Conservation (phyloP, 306 rosid species). For the Hippophae gyantsensis region DNA sequence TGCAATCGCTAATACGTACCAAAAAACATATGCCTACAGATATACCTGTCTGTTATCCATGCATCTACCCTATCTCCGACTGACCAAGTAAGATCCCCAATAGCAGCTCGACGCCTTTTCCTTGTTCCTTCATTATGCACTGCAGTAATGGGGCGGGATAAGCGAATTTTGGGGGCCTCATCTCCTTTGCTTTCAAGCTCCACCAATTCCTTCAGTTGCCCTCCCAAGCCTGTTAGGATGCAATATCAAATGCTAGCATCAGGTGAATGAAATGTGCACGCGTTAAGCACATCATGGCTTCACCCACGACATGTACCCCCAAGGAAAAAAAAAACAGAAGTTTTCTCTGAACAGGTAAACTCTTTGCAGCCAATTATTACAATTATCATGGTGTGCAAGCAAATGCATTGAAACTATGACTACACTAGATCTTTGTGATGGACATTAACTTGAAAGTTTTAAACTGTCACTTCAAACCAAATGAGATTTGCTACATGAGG, state of each 20-base stretch:
- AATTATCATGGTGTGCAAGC: too few species aligned
- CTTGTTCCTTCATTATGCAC: slow-evolving; percentile 64
- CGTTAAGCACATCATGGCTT: neutral
- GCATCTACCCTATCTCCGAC: slow-evolving; percentile 92
- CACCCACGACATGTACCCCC: too few species aligned
- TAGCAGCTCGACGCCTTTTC: slow-evolving; percentile 74
- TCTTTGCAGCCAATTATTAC: too few species aligned
- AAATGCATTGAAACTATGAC: too few species aligned
- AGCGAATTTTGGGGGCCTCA: slow-evolving; percentile 63
- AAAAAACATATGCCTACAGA: too few species aligned
- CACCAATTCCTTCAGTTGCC: slow-evolving; percentile 76
- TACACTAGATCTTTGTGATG: too few species aligned
- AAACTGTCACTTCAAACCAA: neutral
- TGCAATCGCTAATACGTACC: too few species aligned
- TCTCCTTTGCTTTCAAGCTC: slow-evolving; percentile 50
- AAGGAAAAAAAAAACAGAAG: too few species aligned
- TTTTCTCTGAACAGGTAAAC: too few species aligned
- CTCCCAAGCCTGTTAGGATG: slow-evolving; percentile 27
- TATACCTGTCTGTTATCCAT: slow-evolving; percentile 71
- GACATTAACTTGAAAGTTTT: too few species aligned
- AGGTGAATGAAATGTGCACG: too few species aligned
- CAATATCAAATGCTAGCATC: neutral
- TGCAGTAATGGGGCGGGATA: slow-evolving; percentile 47
- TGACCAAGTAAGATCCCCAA: slow-evolving; percentile 64
- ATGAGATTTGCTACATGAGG: neutral